Base-by-base conservation (phyloP, 306 rosid genomes). In the Pueraria montana region DNA sequence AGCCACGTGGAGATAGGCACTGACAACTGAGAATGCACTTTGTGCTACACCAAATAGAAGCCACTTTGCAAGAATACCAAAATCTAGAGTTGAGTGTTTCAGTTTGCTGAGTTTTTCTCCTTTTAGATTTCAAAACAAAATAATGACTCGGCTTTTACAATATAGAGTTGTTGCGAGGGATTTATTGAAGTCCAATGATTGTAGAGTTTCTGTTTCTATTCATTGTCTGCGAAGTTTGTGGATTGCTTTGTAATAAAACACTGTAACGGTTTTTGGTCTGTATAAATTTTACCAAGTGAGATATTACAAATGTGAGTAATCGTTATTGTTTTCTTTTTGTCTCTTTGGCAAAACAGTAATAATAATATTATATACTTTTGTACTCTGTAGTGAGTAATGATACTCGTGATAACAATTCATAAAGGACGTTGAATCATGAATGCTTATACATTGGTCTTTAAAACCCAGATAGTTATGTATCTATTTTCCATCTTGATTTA, bases 1-100 rank as follows among this genome's bases (percentile, higher is more conserved):
- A 93, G 99, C 69, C 86, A 81, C 80, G 87, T 80, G 94, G 91
- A 86, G 82, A 84, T 80, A 86, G 91, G 90, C 82, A 89, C 85
- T 89, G 72, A 85, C 8, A 67, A 87, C 85, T 89, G 67, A 84
- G 11, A 55, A 38, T 65, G 79, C 86, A 78, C 74, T 86, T 67
- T 34, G 74, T 71, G 48, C 46, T 20, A 64, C 53, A 30, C 53
- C 45, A 62, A 45, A 50, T 34, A 58, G 40, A 5, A 78, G 21
- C 17, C 50, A 46, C 38, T 45, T 76, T 56, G 48, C 49, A 71
- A 27, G 55, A 21, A 74, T 11, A 64, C 43, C 5, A 16, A 24
- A 72, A 20, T 59, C 70, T 79, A 79, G 84, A 72, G 77, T 65
- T 68, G 52, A 78, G 38, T 61, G 58, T 72, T 43, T 72, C 32